Evolutionary conservation across 352 stramenopile genomes (phyloP).

Genomic region (Phytophthora cajani): DNA sequence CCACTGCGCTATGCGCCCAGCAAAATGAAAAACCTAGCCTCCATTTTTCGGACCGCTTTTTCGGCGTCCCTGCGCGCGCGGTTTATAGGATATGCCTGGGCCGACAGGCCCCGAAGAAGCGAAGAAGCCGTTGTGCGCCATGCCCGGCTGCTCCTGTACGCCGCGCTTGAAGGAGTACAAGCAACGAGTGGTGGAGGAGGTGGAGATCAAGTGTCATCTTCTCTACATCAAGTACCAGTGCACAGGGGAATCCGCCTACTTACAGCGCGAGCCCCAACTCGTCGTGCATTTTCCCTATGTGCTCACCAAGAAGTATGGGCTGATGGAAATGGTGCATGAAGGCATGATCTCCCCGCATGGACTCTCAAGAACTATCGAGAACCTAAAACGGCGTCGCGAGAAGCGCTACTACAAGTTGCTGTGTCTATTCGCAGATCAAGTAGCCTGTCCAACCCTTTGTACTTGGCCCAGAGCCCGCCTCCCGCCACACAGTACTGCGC

Average conservation of each 20-base stretch:
- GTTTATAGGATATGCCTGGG: no score
- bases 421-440: not conserved
- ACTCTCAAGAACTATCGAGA: not conserved
- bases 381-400: not conserved
- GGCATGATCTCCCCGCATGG: conserved; percentile 5
- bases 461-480: not conserved
- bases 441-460: not conserved
- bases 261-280: not conserved
- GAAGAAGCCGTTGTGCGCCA: no score
- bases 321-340: not conserved
- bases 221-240: conserved; percentile 16
- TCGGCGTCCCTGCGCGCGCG: no score
- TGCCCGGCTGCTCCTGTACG: not conserved
- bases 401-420: not conserved
- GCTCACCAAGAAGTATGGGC: not conserved
- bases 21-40: no score
- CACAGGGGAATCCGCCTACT: not conserved
- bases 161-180: conserved; percentile 6
- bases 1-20: no score
- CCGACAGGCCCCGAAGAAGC: no score
- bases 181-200: conserved; percentile 3
- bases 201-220: conserved; percentile 11
- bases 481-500: not conserved
- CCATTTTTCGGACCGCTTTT: no score
- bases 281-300: not conserved